Evolutionary conservation across 805 yeast species (phyloP), one percentile per base, ranked within the genome.

Genomic region (Metschnikowia bowlesiae): DNA sequence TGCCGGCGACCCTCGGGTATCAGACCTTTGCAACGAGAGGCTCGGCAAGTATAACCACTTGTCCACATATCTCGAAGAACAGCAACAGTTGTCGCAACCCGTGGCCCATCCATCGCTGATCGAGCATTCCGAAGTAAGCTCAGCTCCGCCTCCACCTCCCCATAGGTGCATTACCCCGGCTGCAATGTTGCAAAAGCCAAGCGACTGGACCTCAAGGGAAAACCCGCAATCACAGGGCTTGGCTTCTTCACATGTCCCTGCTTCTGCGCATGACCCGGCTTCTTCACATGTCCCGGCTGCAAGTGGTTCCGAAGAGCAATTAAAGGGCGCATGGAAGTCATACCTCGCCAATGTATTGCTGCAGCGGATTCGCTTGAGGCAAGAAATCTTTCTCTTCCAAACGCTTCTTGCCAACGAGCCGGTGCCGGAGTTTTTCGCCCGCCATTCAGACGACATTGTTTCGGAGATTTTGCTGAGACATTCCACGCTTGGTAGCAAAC

Each of bases 361-460:
- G 31, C 70, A 66, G 56, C 54, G 78, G 30, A 71, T 73, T 43
- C 66, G 66, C 50, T 60, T 73, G 45, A 60, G 77, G 40, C 76
- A 71, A 53, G 78, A 73, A 49, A 71, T 73, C 50, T 60, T 55
- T 31, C 52, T 64, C 45, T 73, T 65, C 62, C 73, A 70, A 53
- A 39, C 53, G 6, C 48, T 58, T 11, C 44, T 53, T 40, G 59
- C 62, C 30, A 46, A 53, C 38, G 50, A 40, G 45, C 52, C 49
- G 2, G 37, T 56, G 31, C 59, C 61, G 1, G 39, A 42, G 9
- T 41, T 46, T 28, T 54, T 49, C 37, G 39, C 35, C n/a, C 28
- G 22, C 16, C 34, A 9, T 39, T 26, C 46, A 1, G 38, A 42
- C 9, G 45, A 33, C 37, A 33, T 42, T 10, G 31, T 34, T 6